Evolutionary conservation across 2,329 filamentous ascomycete genomes (phyloP), one percentile per base, ranked within the genome.

Genomic region (Arthrobotrys entomopaga): DNA sequence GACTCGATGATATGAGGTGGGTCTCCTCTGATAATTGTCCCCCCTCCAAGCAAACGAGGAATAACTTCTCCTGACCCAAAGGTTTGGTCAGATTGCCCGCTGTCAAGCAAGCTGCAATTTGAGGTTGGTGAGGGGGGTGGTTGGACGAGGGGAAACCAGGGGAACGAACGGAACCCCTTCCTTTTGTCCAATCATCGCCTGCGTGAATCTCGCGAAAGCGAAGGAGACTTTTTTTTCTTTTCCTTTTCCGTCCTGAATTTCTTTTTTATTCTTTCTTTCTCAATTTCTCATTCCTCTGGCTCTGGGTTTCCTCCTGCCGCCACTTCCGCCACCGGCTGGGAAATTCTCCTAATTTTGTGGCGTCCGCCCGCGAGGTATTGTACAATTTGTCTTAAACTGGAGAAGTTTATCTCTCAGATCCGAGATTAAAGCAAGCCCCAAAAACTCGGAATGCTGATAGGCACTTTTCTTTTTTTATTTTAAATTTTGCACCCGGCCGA

Each of bases 301-400:
- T 34, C 29, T 34, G 29, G 29, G 29, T 34, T 34, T 29, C 10
- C 5, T 40, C 34, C 5, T 63, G 63, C 63, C 70, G 70, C 70
- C 70, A 74, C 70, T 67, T 59, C 70, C 70, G 70, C 70, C 70
- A 60, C 61, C 8, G 57, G 56, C 56, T 63, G 61, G 63, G 63
- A 67, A 74, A 74, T 67, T 74, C 70, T 74, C 70, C 70, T 74
- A 74, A 65, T 66, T 64, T 65, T 74, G 57, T 72, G 67, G 67
- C 67, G 70, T 58, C 42, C 43, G 46, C 24, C 6, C 42, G 13
- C 42, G 16, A 72, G 29, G 20, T 24, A 43, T 58, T 53, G n/a
- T n/a, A n/a, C n/a, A n/a, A n/a, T n/a, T n/a, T n/a, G 59, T 46
- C 69, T 63, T 63, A 46, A 54, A 42, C 22, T 43, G 42, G 60